A percentile compares a stretch with the other conserved stretches of the same genome.
These are phyloP conservation scores for Podila verticillata DNA, from an alignment of 192 early-diverging fungal genomes.

Conservation along the genomic window DNA sequence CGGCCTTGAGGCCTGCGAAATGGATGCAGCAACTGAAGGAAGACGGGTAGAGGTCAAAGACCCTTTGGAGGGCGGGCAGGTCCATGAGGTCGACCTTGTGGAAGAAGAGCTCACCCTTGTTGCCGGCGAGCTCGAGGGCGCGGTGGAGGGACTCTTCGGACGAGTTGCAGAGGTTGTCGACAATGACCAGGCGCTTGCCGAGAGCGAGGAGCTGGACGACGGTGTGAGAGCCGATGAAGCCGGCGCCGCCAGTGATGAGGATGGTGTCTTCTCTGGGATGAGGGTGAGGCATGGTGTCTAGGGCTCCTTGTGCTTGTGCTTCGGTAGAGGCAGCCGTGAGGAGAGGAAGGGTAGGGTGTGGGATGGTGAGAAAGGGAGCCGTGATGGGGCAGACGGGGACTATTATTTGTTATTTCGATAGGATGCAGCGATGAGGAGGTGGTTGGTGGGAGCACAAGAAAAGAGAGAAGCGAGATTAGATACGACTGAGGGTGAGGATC, in stretches of 20 bases:
- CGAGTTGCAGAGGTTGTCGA: constrained; percentile 88
- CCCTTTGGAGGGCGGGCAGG: constrained; percentile 31
- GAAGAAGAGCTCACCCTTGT: constrained; percentile 50
- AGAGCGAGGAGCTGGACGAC: constrained; percentile 75
- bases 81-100: constrained; percentile 57
- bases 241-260: constrained; percentile 75
- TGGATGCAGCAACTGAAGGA: constrained; percentile 70
- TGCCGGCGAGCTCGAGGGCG: constrained; percentile 30
- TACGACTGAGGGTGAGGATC: too few species aligned
- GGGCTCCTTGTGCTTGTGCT: constrained; percentile 3
- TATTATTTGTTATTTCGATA: too few species aligned
- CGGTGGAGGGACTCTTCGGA: constrained; percentile 49
- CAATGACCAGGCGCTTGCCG: constrained; percentile 81
- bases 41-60: constrained; percentile 42
- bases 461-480: background rate
- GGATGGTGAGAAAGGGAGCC: too few species aligned
- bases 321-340: too few species aligned
- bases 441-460: too few species aligned
- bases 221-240: constrained; percentile 95
- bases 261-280: constrained; percentile 17
- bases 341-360: background rate
- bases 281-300: background rate
- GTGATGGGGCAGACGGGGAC: too few species aligned
- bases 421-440: too few species aligned
- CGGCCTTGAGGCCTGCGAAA: constrained; percentile 86